Percentiles rank a stretch among this genome's conserved stretches.
Conservation (phyloP, 2,329 filamentous ascomycete genomes). For the Calonectria multiphialidica region DNA sequence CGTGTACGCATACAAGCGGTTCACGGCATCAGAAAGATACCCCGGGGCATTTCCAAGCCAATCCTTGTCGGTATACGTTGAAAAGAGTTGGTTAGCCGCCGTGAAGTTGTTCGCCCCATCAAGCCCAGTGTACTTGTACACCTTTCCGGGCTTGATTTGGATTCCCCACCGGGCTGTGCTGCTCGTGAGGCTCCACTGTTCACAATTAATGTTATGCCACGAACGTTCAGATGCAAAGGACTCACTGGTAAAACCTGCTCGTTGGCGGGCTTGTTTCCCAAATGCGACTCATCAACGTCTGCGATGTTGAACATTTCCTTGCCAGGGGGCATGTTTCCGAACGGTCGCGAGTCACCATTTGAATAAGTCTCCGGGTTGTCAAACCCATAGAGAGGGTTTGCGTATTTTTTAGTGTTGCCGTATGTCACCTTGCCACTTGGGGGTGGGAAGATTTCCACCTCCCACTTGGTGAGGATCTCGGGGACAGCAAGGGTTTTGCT, state of each 20-base stretch:
- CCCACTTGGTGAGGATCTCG: background rate
- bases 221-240: too few relatives aligned
- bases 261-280: background rate
- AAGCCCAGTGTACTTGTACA: constrained; percentile 2
- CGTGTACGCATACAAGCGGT: constrained; percentile 39
- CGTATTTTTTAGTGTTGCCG: background rate
- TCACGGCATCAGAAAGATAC: constrained; percentile 36
- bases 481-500: constrained; percentile 12
- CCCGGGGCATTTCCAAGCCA: constrained; percentile 30
- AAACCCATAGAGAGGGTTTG: constrained; percentile 17
- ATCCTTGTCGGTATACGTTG: background rate
- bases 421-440: background rate
- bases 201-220: too few relatives aligned
- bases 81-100: background rate
- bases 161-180: constrained; percentile 14
- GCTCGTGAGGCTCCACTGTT: constrained; percentile 15
- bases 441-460: background rate
- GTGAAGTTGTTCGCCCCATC: constrained; percentile 16
- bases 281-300: background rate
- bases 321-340: constrained; percentile 13
- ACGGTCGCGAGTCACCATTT: constrained; percentile 17
- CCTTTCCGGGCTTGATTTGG: background rate
- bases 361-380: constrained; percentile 13
- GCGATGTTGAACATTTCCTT: constrained; percentile 30
- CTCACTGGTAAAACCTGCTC: background rate